Evolutionary conservation across 805 yeast genomes (phyloP), one percentile per base, ranked within the genome.

Genomic region (Candida cerambycidarum): DNA sequence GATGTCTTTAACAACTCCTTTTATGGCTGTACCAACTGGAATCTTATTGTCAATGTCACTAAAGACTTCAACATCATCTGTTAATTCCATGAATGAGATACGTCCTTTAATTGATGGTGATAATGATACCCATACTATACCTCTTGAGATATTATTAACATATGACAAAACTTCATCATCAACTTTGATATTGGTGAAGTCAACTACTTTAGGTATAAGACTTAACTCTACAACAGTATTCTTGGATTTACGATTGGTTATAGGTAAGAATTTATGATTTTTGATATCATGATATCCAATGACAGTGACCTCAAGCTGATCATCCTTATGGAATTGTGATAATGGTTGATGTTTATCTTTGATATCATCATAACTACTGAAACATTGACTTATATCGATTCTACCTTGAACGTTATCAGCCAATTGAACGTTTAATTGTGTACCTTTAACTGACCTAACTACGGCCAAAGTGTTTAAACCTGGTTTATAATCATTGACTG

Each of bases 371-470:
- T 68, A 61, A 0, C 61, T 51, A 41, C 78, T 80, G 62, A 78
- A 85, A 30, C 85, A 67, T 62, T 89, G 85, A 13, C 89, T 76
- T 13, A 83, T 71, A 53, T 88, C 95, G 45, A 90, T 65, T 58
- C 95, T 78, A 29, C 95, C 97, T 54, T 79, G 85, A 47, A 81
- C 69, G 57, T 85, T 82, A 46, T 84, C 93, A 41, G 93, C 89
- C 35, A 89, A 68, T 38, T 76, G 76, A 14, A 90, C 85, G 53
- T 82, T 82, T 51, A 90, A 67, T 64, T 87, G 93, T 5, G 87
- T 79, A 24, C 77, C 79, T 58, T 85, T 86, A 28, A 86, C 75
- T 1, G 82, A 67, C 38, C 75, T 81, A 42, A 90, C 65, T 13
- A 59, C 56, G 30, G 83, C 92, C 46, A 76, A 73, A 7, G 89